Base-by-base conservation (phyloP, 805 yeast genomes). In the Saccharomycopsis sp. region DNA sequence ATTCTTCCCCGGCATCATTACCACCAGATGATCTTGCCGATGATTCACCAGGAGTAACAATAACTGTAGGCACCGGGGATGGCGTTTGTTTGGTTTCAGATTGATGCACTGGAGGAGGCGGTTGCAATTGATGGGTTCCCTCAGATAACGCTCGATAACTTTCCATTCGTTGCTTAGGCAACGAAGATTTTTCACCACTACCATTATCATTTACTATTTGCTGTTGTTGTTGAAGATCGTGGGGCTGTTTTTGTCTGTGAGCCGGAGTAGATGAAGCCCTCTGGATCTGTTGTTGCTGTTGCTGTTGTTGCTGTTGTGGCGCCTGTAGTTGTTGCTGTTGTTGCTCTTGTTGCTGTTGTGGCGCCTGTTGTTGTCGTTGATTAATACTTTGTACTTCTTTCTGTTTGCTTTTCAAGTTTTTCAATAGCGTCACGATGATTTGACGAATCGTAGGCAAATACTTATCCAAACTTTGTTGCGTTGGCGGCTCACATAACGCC, bases 391-490 rank as follows among this genome's bases (percentile, higher is more conserved):
- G 68, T 0, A 78, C 76, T 31, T 70, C 65, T 0, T 72, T 69
- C 59, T 90, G 96, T 58, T 90, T 90, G 9, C 73, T 71, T 61
- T 90, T 90, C 55, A 93, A 66, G 54, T 79, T 85, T 55, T 81
- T 85, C 46, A 93, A 69, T 41, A 93, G 64, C 6, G 79, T 79
- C 14, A 87, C 90, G 40, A 93, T 86, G 28, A 90, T 86, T 52
- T 83, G 86, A 28, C 96, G 74, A 21, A 93, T 87, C 45, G 75
- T 75, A 0, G 97, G 97, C 36, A 88, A 67, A 58, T 81, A 90
- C 51, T 72, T 62, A 52, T 89, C 96, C 45, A 89, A 67, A 34
- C 83, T 82, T 43, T 78, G 85, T 55, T 85, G 95, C 3, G 93
- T 80, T 0, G 96, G 94, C 8, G 80, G 76, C 54, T 85, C 87